Percentiles rank a stretch among this genome's conserved stretches.
These are phyloP conservation scores for Trypanosoma rangeli DNA, from an alignment of 208 protist genomes.

Conservation along the genomic window DNA sequence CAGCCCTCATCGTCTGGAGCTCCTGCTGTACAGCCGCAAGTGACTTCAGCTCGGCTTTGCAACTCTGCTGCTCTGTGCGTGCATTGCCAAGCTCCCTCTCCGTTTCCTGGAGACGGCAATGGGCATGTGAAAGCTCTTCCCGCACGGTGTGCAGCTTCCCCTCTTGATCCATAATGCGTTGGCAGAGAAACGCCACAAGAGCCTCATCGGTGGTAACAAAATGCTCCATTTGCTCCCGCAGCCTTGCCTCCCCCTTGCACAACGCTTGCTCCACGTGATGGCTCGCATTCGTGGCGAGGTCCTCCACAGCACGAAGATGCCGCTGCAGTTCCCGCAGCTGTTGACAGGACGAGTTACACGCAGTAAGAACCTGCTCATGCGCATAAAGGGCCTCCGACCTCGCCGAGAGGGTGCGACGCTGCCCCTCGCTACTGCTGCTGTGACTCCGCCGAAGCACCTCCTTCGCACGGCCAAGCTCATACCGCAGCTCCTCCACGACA, in stretches of 20 bases:
- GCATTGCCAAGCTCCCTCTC: background rate
- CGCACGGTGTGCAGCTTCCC: background rate
- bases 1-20: background rate
- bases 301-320: slow-evolving; percentile 10
- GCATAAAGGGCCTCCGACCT: slow-evolving; percentile 14
- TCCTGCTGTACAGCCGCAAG: slow-evolving; percentile 11
- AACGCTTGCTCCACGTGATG: slow-evolving; percentile 1
- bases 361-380: slow-evolving; percentile 19
- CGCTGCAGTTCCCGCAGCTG: slow-evolving; percentile 29
- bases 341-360: slow-evolving; percentile 15
- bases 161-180: slow-evolving; percentile 8
- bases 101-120: background rate
- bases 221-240: slow-evolving; percentile 12
- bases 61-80: background rate
- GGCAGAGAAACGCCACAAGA: slow-evolving; percentile 20
- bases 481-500: slow-evolving; percentile 22
- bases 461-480: slow-evolving; percentile 14
- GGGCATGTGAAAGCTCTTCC: slow-evolving; percentile 8
- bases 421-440: slow-evolving; percentile 12
- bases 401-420: slow-evolving; percentile 9
- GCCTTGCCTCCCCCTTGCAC: slow-evolving; percentile 3
- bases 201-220: slow-evolving; percentile 16
- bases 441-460: slow-evolving; percentile 19
- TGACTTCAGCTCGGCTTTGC: slow-evolving; percentile 4
- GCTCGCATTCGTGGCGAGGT: background rate